Percentiles rank a stretch among this genome's conserved stretches.
phyloP scores from a whole-genome alignment of 306 rosid genomes.

The Pyrus communis region DNA sequence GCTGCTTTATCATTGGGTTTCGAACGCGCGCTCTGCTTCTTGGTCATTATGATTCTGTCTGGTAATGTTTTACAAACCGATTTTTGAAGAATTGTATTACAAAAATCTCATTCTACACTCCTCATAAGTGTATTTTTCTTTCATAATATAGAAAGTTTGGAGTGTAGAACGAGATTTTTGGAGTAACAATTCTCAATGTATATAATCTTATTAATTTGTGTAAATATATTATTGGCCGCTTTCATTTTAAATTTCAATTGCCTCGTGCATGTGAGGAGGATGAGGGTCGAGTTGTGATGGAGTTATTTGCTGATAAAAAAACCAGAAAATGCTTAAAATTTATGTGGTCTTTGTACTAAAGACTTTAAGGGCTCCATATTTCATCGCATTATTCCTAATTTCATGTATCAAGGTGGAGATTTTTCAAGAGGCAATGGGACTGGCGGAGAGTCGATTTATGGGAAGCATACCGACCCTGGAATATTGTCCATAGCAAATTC shows the following conservation, averaged over 20 bases:
- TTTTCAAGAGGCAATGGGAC: slow-evolving; percentile 75
- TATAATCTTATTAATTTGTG: too few species aligned
- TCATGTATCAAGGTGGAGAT: slow-evolving; percentile 93
- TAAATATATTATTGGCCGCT: too few species aligned
- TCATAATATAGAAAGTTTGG: too few species aligned
- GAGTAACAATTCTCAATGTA: too few species aligned
- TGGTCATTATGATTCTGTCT: not conserved
- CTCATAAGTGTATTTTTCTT: too few species aligned
- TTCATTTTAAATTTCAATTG: too few species aligned
- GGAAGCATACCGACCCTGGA: slow-evolving; percentile 75
- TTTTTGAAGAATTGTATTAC: too few species aligned
- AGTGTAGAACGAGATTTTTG: too few species aligned
- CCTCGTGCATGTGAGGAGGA: slow-evolving; percentile 9
- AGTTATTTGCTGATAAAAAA: slow-evolving; percentile 56
- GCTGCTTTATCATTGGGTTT: not conserved
- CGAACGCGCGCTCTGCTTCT: too few species aligned
- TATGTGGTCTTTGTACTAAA: slow-evolving; percentile 78
- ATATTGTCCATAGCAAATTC: slow-evolving; percentile 83
- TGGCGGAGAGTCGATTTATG: slow-evolving; percentile 86
- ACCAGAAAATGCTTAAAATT: slow-evolving; percentile 80
- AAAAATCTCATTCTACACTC: too few species aligned
- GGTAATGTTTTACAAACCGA: not conserved
- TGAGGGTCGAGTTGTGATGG: slow-evolving; percentile 69
- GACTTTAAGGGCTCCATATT: slow-evolving; percentile 65
- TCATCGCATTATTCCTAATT: slow-evolving; percentile 64